Base-by-base conservation (phyloP, 2,329 filamentous ascomycete species). In the Fusarium equiseti region DNA sequence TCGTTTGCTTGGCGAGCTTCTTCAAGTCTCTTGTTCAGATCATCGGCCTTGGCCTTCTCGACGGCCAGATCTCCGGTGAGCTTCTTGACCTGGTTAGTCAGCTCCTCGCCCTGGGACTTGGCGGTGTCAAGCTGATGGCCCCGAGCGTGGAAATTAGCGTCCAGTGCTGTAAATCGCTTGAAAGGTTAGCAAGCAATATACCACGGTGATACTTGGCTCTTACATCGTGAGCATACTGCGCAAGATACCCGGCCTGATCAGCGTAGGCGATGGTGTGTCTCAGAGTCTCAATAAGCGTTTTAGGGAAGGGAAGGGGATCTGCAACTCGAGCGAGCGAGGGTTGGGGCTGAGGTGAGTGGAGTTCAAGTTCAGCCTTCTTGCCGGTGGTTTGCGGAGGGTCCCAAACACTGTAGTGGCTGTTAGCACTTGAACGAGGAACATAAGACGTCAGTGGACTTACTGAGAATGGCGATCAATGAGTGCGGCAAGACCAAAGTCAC, bases 381-480 rank as follows among this genome's bases (percentile, higher is more conserved):
- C 45, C 57, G 1, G 51, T 2, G 2, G 31, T 13, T 8, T 59
- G 24, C 0, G 62, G 40, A 4, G 66, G 66, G 24, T 63, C 31
- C 8, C 60, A 72, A 6, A 49, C 43, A 24, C 70, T 73, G 20
- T 60, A 16, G 27, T n/a, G 3, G 8, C 10, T 46, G 1, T 9
- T 26, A 46, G 49, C 26, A 62, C 40, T n/a, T n/a, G n/a, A n/a
- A n/a, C n/a, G n/a, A n/a, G n/a, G n/a, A n/a, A n/a, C n/a, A n/a
- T n/a, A n/a, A n/a, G n/a, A n/a, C n/a, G n/a, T n/a, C n/a, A n/a
- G n/a, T n/a, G n/a, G n/a, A n/a, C 68, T 10, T 59, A 72, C 70
- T 72, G 69, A 18, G 54, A 49, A 9, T 63, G 51, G 3, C 58
- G 66, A 8, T 73, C 66, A 9, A 72, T 63, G 1, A 55, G 24